Conservation (phyloP, 495 filamentous ascomycete species). For the Xeromyces bisporus region DNA sequence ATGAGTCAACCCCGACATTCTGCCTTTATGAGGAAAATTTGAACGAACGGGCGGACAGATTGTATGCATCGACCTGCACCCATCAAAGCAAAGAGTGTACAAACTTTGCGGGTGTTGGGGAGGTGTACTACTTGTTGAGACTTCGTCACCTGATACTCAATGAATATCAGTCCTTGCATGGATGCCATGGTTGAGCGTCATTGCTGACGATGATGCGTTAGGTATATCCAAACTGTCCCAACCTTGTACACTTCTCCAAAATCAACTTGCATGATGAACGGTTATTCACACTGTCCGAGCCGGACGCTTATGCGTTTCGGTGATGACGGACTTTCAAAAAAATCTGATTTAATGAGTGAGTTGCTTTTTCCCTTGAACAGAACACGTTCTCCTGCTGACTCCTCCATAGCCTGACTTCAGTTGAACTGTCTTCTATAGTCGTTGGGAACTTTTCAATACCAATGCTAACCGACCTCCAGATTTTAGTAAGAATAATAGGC, state of each 20-base stretch:
- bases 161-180: too few species aligned
- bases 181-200: too few species aligned
- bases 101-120: constrained; percentile 59
- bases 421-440: constrained; percentile 23
- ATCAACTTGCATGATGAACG: constrained; percentile 50
- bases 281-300: constrained; percentile 99
- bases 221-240: too few species aligned
- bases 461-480: too few species aligned
- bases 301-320: constrained; percentile 34
- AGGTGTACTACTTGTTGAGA: constrained; percentile 86
- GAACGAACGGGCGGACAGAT: constrained; percentile 99
- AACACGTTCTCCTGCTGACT: background rate
- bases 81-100: constrained; percentile 61
- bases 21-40: constrained; percentile 65
- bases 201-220: too few species aligned
- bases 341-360: constrained; percentile 99
- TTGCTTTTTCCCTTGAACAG: constrained; percentile 2
- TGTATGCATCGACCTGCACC: constrained; percentile 46
- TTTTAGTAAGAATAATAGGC: constrained; percentile 1
- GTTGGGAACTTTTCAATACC: too few species aligned
- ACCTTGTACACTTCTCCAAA: constrained; percentile 16
- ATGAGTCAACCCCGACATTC: too few species aligned
- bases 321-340: constrained; percentile 65
- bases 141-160: constrained; percentile 62
- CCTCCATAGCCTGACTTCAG: constrained; percentile 25